Evolutionary conservation across 768 basidiomycete genomes (phyloP), one percentile per base, ranked within the genome.

Genomic region (Boletus barrowsii): DNA sequence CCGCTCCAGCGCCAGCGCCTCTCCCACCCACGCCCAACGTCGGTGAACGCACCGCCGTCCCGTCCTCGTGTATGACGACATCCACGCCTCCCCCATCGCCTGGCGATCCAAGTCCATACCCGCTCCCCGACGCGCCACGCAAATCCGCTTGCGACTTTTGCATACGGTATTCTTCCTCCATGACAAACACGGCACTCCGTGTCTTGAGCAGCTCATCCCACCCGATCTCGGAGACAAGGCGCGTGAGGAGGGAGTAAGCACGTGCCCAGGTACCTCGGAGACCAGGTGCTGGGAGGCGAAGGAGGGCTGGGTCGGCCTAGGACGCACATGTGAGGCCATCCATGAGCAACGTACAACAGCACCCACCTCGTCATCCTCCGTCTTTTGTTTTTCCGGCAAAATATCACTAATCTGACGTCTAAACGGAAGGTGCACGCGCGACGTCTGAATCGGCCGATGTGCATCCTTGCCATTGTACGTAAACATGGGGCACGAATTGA

Each of bases 401-500:
- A 98, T 92, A 42, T 96, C 93, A 7, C 85, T 84, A 57, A 98
- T 93, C 42, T 87, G 83, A 51, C 86, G 81, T 58, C 88, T 88
- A 67, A 90, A 83, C 1, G 97, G 97, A 1, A 97, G 77, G 69
- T 95, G 92, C 7, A 94, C 80, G 55, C 86, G 83, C 2, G 87
- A 76, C 17, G 94, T 85, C 2, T 88, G 77, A 10, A 98, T 83
- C 68, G 81, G 83, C 4, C 94, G 83, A 68, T 99, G 97, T 3
- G 87, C 78, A 69, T 99, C 97, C 20, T 95, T 86, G 42, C 97
- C 96, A 65, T 97, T 97, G 75, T 90, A 98, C 9, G 97, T 98
- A 74, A 99, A 99, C 97, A 99, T 98, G 3, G 96, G 95, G 74
- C 97, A 98, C n/a, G 95, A 98, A 68, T 98, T 98, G 46, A 98